Evolutionary conservation across 129 eudicot species (phyloP).

Genomic region (Arctium minus): DNA sequence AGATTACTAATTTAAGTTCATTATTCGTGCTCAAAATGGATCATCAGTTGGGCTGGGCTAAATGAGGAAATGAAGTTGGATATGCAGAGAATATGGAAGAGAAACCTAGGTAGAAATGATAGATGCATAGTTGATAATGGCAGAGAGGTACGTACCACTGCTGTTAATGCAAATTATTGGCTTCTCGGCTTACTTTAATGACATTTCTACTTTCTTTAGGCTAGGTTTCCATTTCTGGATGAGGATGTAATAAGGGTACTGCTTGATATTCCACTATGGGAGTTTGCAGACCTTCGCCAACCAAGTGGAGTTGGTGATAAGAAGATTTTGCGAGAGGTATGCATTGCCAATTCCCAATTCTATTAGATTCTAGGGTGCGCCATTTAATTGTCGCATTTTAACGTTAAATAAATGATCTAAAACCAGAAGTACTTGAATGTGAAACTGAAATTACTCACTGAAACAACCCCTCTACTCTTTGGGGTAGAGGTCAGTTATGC

Average conservation of each 20-base stretch:
- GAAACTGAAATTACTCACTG: no score
- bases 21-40: conserved; percentile 11
- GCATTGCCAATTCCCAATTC: background rate
- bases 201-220: no score
- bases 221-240: conserved; percentile 89
- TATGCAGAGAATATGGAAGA: no score
- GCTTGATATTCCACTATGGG: conserved; percentile 89
- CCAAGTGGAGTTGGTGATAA: conserved; percentile 94
- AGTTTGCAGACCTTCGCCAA: conserved; percentile 81
- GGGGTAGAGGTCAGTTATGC: no score
- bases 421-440: background rate
- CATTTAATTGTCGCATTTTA: background rate
- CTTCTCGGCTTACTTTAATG: background rate
- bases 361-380: background rate
- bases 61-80: conserved; percentile 94
- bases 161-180: background rate
- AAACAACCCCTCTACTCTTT: no score
- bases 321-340: conserved; percentile 87
- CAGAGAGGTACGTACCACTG: conserved; percentile 66
- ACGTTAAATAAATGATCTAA: background rate
- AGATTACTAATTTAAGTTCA: background rate
- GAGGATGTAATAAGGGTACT: conserved; percentile 80
- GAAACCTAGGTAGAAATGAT: no score
- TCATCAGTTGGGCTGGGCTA: conserved; percentile 77
- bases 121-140: conserved; percentile 95